phyloP scores from a whole-genome alignment of 192 early-diverging fungal genomes.

The Gaertneriomyces semiglobifer region DNA sequence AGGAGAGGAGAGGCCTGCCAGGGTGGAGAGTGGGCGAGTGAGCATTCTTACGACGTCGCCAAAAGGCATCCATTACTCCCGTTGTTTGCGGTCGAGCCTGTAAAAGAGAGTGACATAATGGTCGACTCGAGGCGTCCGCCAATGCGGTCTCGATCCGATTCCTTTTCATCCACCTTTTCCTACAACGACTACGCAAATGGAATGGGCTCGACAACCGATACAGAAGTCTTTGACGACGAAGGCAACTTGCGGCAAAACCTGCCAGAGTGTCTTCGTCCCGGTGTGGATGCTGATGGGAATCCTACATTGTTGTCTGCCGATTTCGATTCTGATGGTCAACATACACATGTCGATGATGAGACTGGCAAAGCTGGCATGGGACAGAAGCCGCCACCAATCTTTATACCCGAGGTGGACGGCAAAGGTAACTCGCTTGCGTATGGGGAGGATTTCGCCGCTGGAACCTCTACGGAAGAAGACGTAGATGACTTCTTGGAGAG shows the following conservation, averaged over 20 bases:
- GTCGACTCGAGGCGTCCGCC: too few relatives aligned
- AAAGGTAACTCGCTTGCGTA: not conserved
- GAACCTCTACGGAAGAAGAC: constrained; percentile 20
- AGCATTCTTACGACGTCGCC: too few relatives aligned
- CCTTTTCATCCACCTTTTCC: too few relatives aligned
- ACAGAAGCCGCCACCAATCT: not conserved
- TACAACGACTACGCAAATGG: too few relatives aligned
- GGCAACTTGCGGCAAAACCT: constrained; percentile 21
- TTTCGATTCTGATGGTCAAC: not conserved
- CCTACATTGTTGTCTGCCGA: constrained; percentile 12
- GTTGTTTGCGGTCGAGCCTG: too few relatives aligned
- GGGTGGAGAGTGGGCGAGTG: too few relatives aligned
- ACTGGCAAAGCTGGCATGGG: not conserved
- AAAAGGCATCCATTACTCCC: too few relatives aligned
- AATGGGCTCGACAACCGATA: too few relatives aligned
- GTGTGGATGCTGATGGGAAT: constrained; percentile 16
- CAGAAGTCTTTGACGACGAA: constrained; percentile 24
- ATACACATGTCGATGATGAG: not conserved
- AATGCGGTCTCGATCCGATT: too few relatives aligned
- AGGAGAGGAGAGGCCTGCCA: too few relatives aligned
- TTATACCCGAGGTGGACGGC: not conserved
- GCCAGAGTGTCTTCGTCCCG: constrained; percentile 1
- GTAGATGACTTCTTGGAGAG: constrained; percentile 17
- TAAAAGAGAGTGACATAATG: too few relatives aligned
- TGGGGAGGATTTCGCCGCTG: constrained; percentile 15